phyloP scores from a whole-genome alignment of 2,329 filamentous ascomycete genomes.

The Leptographium flavum region DNA sequence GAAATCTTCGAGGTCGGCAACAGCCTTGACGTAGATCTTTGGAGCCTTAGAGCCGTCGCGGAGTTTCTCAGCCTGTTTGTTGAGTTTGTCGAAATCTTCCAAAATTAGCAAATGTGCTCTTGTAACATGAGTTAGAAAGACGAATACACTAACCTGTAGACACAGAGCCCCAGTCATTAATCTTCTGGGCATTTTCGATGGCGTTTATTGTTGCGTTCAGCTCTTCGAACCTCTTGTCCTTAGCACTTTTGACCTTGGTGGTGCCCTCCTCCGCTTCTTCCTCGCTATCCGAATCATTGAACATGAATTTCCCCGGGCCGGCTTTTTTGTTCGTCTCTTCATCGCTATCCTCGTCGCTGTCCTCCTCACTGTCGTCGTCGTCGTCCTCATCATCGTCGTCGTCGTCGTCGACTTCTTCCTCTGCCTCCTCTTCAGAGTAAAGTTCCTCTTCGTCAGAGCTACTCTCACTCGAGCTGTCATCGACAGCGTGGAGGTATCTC shows the following conservation, averaged over 20 bases:
- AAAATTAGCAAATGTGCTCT: background rate
- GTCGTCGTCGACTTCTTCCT: constrained; percentile 40
- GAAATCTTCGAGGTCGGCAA: constrained; percentile 86
- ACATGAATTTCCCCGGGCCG: constrained; percentile 75
- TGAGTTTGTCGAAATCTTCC: constrained; percentile 86
- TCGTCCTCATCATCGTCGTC: constrained; percentile 56
- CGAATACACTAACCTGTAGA: constrained; percentile 55
- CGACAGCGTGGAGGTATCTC: constrained; percentile 85
- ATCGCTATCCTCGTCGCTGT: constrained; percentile 23
- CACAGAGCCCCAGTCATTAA: constrained; percentile 92
- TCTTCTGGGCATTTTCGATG: constrained; percentile 96
- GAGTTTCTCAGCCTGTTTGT: constrained; percentile 71
- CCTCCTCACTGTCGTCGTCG: constrained; percentile 39
- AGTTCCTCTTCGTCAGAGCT: constrained; percentile 95
- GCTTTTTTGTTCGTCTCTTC: constrained; percentile 39
- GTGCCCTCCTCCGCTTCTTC: constrained; percentile 74
- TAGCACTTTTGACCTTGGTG: constrained; percentile 88
- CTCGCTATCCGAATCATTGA: constrained; percentile 59
- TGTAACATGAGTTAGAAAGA: background rate
- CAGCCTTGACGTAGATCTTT: constrained; percentile 82
- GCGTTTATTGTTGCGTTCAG: constrained; percentile 76
- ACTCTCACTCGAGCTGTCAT: constrained; percentile 89
- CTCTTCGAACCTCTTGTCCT: constrained; percentile 93
- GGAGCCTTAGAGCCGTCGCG: constrained; percentile 64
- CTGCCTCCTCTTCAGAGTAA: constrained; percentile 62